A percentile compares a stretch with the other conserved stretches of the same genome.
Evolutionary conservation across 2,329 filamentous ascomycete genomes (phyloP).

Genomic region (Tolypocladium inflatum): DNA sequence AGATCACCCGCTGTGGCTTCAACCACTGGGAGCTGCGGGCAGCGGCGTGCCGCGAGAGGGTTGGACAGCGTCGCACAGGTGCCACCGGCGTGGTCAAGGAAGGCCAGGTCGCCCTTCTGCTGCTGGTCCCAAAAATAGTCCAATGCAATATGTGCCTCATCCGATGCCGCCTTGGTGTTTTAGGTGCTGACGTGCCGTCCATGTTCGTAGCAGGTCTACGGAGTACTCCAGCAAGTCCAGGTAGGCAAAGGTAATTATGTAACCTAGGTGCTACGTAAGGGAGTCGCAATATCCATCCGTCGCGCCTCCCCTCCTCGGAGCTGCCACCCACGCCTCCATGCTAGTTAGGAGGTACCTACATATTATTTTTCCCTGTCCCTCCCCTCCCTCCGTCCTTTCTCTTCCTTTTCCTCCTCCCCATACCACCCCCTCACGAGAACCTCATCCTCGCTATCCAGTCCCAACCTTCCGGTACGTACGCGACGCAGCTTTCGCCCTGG

Average conservation of each 20-base stretch:
- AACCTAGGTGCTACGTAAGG: background rate
- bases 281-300: background rate
- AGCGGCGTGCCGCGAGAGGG: no score
- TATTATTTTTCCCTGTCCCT: constrained; percentile 2
- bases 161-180: background rate
- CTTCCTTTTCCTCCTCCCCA: background rate
- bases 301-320: background rate
- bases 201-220: no score
- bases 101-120: background rate
- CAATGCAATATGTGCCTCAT: background rate
- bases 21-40: background rate
- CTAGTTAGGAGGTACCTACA: background rate
- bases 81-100: background rate
- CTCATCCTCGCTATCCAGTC: background rate
- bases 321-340: background rate
- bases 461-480: background rate
- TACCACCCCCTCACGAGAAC: background rate
- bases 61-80: background rate
- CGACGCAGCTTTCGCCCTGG: background rate
- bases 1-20: background rate
- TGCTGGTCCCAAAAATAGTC: background rate
- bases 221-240: no score
- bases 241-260: background rate
- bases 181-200: background rate
- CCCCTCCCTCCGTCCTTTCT: background rate